Conservation (phyloP, 305 asterid genomes). For the Fraxinus ornus region DNA sequence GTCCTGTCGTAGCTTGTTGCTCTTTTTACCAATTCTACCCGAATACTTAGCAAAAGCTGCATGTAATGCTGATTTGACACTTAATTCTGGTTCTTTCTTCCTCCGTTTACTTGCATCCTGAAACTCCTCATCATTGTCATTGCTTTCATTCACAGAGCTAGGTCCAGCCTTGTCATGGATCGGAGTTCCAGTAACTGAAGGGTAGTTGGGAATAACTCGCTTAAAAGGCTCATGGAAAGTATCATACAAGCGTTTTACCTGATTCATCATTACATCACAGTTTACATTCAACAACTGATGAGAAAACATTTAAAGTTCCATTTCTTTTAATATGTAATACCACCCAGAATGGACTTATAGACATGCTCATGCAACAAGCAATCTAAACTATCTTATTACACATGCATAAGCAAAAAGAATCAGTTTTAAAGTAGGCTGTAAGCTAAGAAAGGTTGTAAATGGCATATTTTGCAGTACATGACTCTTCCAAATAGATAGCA, state of each 20-base stretch:
- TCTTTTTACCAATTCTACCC: constrained; percentile 44
- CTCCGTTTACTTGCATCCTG: constrained; percentile 42
- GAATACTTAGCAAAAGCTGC: constrained; percentile 76
- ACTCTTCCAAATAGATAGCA: background rate
- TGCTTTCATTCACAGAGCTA: constrained; percentile 37
- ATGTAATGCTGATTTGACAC: constrained; percentile 66
- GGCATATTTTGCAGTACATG: background rate
- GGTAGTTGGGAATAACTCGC: constrained; percentile 53
- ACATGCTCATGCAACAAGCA: background rate
- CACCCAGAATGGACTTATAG: background rate
- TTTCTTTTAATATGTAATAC: background rate
- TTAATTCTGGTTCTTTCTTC: constrained; percentile 58
- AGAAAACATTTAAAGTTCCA: background rate
- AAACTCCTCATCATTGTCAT: constrained; percentile 38
- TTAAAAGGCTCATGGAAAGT: constrained; percentile 94
- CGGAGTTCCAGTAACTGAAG: constrained; percentile 37
- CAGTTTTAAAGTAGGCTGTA: background rate
- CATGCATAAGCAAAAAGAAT: background rate
- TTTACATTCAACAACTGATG: background rate
- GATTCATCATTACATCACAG: constrained; percentile 18
- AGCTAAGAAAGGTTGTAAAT: background rate
- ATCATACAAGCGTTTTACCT: constrained; percentile 83
- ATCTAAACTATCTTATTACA: background rate
- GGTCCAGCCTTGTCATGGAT: constrained; percentile 30
- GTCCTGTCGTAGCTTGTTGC: constrained; percentile 31